Percentiles rank a stretch among this genome's conserved stretches.
Evolutionary conservation across 768 basidiomycete species (phyloP).

Genomic region (Dioszegia crocea): DNA sequence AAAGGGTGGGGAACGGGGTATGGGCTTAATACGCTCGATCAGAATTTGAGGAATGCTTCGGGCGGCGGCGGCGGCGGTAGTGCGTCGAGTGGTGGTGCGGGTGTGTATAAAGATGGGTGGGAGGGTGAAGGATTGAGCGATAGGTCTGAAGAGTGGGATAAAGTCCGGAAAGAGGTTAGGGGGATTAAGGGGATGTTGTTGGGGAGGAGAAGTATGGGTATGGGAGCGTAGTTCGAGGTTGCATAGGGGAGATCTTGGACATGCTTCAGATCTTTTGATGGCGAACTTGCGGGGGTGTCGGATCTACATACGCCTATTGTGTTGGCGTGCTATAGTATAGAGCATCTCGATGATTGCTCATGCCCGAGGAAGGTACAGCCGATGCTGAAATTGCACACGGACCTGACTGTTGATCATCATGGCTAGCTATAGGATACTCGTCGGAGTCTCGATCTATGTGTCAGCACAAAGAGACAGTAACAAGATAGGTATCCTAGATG

Average conservation of each 20-base stretch:
- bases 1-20: constrained; percentile 21
- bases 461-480: too few species aligned
- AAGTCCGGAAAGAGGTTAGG: constrained; percentile 44
- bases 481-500: too few species aligned
- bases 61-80: constrained; percentile 2
- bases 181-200: constrained; percentile 47
- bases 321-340: too few species aligned
- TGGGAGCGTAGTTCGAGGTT: background rate
- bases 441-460: too few species aligned
- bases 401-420: too few species aligned
- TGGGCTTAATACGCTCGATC: constrained; percentile 21
- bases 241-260: background rate
- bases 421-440: too few species aligned
- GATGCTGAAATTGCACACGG: too few species aligned
- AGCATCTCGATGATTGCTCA: too few species aligned
- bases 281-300: too few species aligned
- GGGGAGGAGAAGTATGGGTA: constrained; percentile 27
- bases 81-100: background rate
- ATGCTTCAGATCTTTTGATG: too few species aligned
- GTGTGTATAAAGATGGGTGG: constrained; percentile 12
- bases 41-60: constrained; percentile 21
- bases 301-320: too few species aligned
- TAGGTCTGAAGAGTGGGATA: constrained; percentile 32
- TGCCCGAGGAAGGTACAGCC: too few species aligned
- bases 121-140: constrained; percentile 6